These are phyloP conservation scores for Pittosporum tobira DNA, from an alignment of 129 eudicot genomes.

Conservation along the genomic window DNA sequence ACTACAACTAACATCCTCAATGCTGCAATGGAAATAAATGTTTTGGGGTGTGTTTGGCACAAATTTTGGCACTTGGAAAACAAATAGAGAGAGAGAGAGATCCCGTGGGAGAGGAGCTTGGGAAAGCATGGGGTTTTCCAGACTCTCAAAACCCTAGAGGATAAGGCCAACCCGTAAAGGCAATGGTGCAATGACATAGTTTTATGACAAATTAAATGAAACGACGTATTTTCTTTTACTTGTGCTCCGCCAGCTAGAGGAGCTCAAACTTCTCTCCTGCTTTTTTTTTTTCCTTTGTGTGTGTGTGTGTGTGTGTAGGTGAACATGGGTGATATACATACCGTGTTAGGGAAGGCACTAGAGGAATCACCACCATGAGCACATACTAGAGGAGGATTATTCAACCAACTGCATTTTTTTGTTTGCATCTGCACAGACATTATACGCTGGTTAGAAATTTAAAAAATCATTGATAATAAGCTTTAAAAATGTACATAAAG, in stretches of 20 bases:
- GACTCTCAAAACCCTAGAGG: no score
- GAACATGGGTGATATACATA: constrained; percentile 27
- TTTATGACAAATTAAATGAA: no score
- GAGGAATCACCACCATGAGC: constrained; percentile 98
- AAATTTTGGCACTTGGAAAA: not conserved
- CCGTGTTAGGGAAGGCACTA: constrained; percentile 94
- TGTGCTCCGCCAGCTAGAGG: no score
- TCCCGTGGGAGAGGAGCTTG: no score
- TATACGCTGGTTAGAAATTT: not conserved
- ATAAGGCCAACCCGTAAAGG: no score
- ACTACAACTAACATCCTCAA: not conserved
- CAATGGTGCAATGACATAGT: no score
- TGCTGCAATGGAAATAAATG: not conserved
- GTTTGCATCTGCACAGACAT: constrained; percentile 50
- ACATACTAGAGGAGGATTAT: constrained; percentile 80
- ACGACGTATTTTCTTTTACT: no score
- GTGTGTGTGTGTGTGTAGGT: no score
- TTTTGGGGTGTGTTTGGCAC: not conserved
- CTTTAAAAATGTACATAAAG: not conserved
- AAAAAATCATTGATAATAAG: not conserved
- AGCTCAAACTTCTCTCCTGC: no score
- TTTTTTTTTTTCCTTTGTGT: no score
- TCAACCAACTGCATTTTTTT: constrained; percentile 72
- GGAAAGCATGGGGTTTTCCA: no score
- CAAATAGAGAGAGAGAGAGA: no score